phyloP scores from a whole-genome alignment of 169 alveolate species.

The Eimeria mitis region DNA sequence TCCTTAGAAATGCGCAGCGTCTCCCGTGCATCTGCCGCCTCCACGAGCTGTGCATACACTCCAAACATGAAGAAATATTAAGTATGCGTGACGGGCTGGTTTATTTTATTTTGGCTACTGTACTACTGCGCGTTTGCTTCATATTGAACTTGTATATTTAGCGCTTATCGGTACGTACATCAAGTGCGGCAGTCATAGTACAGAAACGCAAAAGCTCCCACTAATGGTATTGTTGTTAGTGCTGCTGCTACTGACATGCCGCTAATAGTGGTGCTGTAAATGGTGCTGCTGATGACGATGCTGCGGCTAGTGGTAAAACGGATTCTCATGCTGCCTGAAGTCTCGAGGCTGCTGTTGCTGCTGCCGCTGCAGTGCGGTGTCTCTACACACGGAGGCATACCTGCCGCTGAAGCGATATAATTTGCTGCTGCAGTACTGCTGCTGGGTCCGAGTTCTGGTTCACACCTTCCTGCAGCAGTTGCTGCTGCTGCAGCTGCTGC shows the following conservation, averaged over 20 bases:
- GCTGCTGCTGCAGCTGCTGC: conserved; percentile 15
- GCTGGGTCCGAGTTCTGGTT: conserved; percentile 13
- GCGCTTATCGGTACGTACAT: not conserved
- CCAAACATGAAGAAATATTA: not conserved
- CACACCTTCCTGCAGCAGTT: not conserved
- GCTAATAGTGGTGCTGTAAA: not conserved
- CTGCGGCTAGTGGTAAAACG: not conserved
- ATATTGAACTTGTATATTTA: not conserved
- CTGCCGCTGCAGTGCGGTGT: not conserved
- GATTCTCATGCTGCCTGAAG: not conserved
- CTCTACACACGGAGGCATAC: not conserved
- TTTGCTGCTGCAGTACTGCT: conserved; percentile 14
- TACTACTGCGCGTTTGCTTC: not conserved
- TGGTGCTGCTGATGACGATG: not conserved
- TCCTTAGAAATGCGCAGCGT: conserved; percentile 27
- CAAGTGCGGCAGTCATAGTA: not conserved
- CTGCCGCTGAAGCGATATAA: conserved; percentile 62
- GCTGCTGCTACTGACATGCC: not conserved
- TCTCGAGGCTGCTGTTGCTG: not conserved
- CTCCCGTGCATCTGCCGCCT: conserved; percentile 34
- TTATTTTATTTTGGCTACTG: not conserved
- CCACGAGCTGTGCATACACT: conserved; percentile 22
- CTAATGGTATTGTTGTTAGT: not conserved
- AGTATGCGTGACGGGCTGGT: not conserved
- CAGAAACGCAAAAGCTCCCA: not conserved